A percentile compares a stretch with the other conserved stretches of the same genome.
These are phyloP conservation scores for Dorcoceras hygrometricum DNA, from an alignment of 257 asterid species.

Conservation along the genomic window DNA sequence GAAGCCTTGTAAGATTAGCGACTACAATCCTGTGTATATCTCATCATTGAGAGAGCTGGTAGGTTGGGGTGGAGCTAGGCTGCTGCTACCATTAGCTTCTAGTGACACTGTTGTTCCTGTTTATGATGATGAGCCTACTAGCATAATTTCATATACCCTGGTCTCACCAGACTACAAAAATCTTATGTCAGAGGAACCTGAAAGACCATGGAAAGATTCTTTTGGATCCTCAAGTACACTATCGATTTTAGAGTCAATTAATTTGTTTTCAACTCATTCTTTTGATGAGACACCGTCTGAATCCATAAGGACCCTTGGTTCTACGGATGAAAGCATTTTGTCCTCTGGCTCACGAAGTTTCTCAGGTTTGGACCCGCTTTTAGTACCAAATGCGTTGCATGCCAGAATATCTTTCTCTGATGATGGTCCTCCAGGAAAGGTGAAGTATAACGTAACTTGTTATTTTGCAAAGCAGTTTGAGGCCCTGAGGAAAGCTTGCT, in stretches of 20 bases:
- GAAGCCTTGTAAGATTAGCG: slow-evolving; percentile 43
- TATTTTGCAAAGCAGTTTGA: slow-evolving; percentile 71
- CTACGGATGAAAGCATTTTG: slow-evolving; percentile 40
- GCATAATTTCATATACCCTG: slow-evolving; percentile 60
- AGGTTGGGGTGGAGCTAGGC: slow-evolving; percentile 52
- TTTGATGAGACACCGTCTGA: slow-evolving; percentile 47
- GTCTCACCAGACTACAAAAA: slow-evolving; percentile 50
- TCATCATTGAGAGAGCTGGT: slow-evolving; percentile 52
- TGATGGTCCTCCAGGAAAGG: slow-evolving; percentile 66
- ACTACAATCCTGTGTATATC: slow-evolving; percentile 51
- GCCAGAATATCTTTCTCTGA: slow-evolving; percentile 53
- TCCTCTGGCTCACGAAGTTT: slow-evolving; percentile 46
- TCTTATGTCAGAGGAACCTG: slow-evolving; percentile 46
- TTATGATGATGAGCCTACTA: slow-evolving; percentile 79
- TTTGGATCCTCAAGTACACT: slow-evolving; percentile 45
- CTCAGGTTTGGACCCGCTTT: slow-evolving; percentile 44
- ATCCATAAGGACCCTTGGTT: slow-evolving; percentile 34
- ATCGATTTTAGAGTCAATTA: slow-evolving; percentile 42
- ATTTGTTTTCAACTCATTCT: slow-evolving; percentile 47
- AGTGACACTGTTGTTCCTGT: slow-evolving; percentile 54
- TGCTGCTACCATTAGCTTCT: slow-evolving; percentile 51
- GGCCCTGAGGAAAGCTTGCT: slow-evolving; percentile 54
- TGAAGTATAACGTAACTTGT: slow-evolving; percentile 65
- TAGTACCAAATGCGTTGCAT: slow-evolving; percentile 44
- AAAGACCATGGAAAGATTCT: slow-evolving; percentile 34